Base-by-base conservation (phyloP, 148 eudicot species). In the Rhododendron vialii region DNA sequence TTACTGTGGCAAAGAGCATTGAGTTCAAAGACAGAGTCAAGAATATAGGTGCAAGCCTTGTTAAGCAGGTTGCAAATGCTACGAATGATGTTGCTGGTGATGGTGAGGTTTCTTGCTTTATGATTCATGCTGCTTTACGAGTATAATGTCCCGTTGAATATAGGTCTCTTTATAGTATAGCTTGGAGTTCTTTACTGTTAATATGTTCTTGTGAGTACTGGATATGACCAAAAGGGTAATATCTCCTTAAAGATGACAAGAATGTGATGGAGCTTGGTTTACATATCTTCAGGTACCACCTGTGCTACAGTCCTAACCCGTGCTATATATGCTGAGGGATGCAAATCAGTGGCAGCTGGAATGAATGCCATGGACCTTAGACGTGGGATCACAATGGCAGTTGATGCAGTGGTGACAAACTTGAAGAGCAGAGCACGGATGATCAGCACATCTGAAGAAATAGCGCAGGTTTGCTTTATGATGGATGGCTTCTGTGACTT, bases 261-360 rank as follows among this genome's bases (percentile, higher is more conserved):
- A 41, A 83, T 18, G 80, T 84, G 65, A 84, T 74, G 24, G 4
- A 50, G 55, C n/a, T n/a, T 24, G 59, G 1, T 85, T 83, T 79
- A 59, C 74, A 28, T 53, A 47, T 87, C 53, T 89, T 76, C 87
- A 93, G 96, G 96, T 88, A 93, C 96, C 75, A 93, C 96, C 9
- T 93, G 96, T 86, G 96, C 96, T 2, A 93, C 94, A 48, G 83
- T 93, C 65, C 96, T 92, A 41, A 93, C 96, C 4, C 89, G 89
- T 47, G 96, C 96, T 7, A 93, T 93, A 86, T 92, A 85, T 83
- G 33, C 94, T 14, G 94, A 93, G 87, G 96, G 96, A 14, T 93
- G 96, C 89, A 93, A 93, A 87, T 93, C 96, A 26, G 96, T 93
- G 12, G 96, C 96, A 61, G 96, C 96, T 87, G 96, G 96, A 80